Evolutionary conservation across 495 filamentous ascomycete species (phyloP), one percentile per base, ranked within the genome.

Genomic region (Peziza echinospora): DNA sequence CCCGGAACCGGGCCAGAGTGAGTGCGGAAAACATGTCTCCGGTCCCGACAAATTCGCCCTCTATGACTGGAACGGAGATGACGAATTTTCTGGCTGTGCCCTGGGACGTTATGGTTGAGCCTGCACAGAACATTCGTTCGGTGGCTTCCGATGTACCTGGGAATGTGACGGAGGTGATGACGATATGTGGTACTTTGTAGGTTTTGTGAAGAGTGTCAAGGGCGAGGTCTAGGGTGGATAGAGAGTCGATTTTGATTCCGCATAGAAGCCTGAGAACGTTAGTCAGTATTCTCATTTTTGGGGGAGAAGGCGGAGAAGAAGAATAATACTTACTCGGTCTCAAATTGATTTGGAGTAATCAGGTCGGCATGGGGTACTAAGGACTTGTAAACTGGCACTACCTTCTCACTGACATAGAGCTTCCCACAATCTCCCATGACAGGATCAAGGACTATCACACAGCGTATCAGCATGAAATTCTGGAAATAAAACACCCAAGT

Each of bases 21-120:
- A 94, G 65, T 21, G 91, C 86, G 34, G 89, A 84, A 60, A 97
- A 94, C 85, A 97, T 93, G 65, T 97, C 89, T 11, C 89, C 89
- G 1, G 89, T 93, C 22, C 89, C 89, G 57, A 78, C 84, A 62
- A 94, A 97, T 68, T 84, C 91, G 62, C 80, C 80, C 56, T 92
- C 79, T 45, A 96, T 75, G 5, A 80, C 73, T 1, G 87, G 84
- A 45, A 93, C 77, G 45, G 80, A 72, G 58, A 96, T 71, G 49
- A 77, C 72, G 70, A 93, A 94, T 43, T 80, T 65, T 6, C 86
- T 78, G 1, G 86, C 26, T 11, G 13, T 34, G 2, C 52, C 51
- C 1, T 50, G 26, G 17, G 52, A 54, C 16, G 46, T 61, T 5
- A 24, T 50, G 48, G 54, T 46, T 43, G 60, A 46, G 40, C 61